A percentile compares a stretch with the other conserved stretches of the same genome.
phyloP scores from a whole-genome alignment of 371 early-diverging fungal species.

The Funneliformis caledonium region DNA sequence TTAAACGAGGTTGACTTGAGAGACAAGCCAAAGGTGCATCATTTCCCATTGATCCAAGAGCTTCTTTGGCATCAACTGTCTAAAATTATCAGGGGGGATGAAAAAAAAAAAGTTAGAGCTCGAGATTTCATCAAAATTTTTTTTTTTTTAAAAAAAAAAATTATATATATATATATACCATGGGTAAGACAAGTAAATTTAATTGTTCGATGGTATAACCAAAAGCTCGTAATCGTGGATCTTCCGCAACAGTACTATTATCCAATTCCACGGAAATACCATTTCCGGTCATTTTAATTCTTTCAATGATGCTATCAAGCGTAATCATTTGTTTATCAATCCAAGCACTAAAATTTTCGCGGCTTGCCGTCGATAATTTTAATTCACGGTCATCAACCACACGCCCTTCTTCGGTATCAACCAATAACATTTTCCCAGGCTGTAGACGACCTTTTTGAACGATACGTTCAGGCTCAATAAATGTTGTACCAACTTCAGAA shows the following conservation, averaged over 20 bases:
- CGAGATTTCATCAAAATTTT: neutral
- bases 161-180: constrained; percentile 55
- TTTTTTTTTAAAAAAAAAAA: neutral
- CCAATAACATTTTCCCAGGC: constrained; percentile 96
- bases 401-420: constrained; percentile 91
- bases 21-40: constrained; percentile 95
- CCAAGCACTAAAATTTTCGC: constrained; percentile 84
- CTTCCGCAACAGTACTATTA: constrained; percentile 58
- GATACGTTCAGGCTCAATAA: constrained; percentile 80
- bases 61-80: constrained; percentile 86
- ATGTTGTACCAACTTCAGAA: constrained; percentile 93
- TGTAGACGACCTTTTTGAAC: constrained; percentile 92
- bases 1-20: constrained; percentile 81
- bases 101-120: neutral
- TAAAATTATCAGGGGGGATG: constrained; percentile 28
- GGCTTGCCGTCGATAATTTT: constrained; percentile 73
- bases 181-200: constrained; percentile 84
- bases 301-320: constrained; percentile 63
- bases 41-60: constrained; percentile 97
- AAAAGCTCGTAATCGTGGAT: constrained; percentile 87
- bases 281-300: constrained; percentile 45
- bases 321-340: constrained; percentile 76
- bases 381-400: constrained; percentile 91
- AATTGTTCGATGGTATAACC: constrained; percentile 94
- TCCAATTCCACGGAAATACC: constrained; percentile 50